Base-by-base conservation (phyloP, 169 alveolate genomes). In the Plasmodium chabaudi region DNA sequence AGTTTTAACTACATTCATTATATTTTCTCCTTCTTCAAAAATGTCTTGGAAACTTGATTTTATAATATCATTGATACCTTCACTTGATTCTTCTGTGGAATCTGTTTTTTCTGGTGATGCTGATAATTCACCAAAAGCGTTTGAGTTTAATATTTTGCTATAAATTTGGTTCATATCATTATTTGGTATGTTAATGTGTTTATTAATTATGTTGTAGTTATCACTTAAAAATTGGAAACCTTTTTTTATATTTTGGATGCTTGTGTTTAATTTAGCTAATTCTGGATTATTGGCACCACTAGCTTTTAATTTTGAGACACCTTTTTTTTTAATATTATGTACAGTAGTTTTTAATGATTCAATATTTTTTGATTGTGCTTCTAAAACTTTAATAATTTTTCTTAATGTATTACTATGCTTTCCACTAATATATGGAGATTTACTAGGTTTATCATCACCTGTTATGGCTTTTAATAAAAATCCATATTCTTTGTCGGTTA, bases 1-100 rank as follows among this genome's bases (percentile, higher is more conserved):
- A 21, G 13, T 55, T 39, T 75, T 75, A 9, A 77, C 88, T 19
- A 47, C 56, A 51, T 77, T 75, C 69, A 77, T 23, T 23, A 77
- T n/a, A 15, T 25, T 46, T 4, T 63, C 61, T 15, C 88, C 84
- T 21, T 71, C 67, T 23, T 71, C 53, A 71, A 77, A 39, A 5
- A 77, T 46, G 51, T 63, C 75, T 68, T 61, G 21, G 42, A 77
- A 25, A 56, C 56, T 49, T 34, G 2, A 17, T 13, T 77, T 77
- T 25, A 77, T 42, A 19, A 77, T 1, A 25, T 64, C 77, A 1
- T 77, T 59, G 3, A 77, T 42, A 10, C 59, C 69, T 13, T 63
- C 57, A 1, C 23, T 19, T 17, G 0, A 12, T 9, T 49, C 68
- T 2, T 61, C 19, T 9, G 17, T 77, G 6, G 49, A 25, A 6